These are phyloP conservation scores for Polyplosphaeria fusca DNA, from an alignment of 495 filamentous ascomycete species.

Conservation along the genomic window DNA sequence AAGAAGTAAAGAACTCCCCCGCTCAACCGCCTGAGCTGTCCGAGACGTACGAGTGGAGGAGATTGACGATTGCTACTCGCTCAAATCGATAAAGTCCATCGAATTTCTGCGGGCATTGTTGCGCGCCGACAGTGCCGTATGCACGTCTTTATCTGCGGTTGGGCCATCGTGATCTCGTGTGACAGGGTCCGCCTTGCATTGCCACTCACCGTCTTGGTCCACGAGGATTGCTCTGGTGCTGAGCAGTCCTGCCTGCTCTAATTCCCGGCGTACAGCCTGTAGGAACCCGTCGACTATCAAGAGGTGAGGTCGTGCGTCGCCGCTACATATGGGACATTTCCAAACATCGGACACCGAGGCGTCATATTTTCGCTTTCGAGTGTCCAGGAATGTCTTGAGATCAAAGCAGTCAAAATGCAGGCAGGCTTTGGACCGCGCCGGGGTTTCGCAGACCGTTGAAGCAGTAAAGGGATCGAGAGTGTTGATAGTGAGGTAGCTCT, in stretches of 20 bases:
- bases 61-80: too few relatives aligned
- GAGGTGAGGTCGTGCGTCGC: constrained; percentile 67
- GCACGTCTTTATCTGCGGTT: not conserved
- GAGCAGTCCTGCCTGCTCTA: constrained; percentile 32
- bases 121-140: not conserved
- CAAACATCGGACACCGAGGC: constrained; percentile 67
- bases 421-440: constrained; percentile 62
- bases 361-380: constrained; percentile 47
- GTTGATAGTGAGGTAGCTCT: constrained; percentile 63
- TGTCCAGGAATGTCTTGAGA: constrained; percentile 72
- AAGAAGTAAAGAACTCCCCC: too few relatives aligned
- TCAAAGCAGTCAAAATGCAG: constrained; percentile 85
- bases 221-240: constrained; percentile 42
- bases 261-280: constrained; percentile 48
- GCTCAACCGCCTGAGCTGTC: too few relatives aligned
- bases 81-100: too few relatives aligned
- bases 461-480: constrained; percentile 74
- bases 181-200: constrained; percentile 25
- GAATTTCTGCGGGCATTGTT: too few relatives aligned
- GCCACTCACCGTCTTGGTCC: constrained; percentile 41
- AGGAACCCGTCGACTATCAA: constrained; percentile 72
- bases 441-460: constrained; percentile 59
- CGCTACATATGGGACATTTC: constrained; percentile 75
- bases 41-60: too few relatives aligned
- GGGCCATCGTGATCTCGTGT: constrained; percentile 7